Evolutionary conservation across 2,329 filamentous ascomycete species (phyloP), one percentile per base, ranked within the genome.

Genomic region (Tolypocladium inflatum): DNA sequence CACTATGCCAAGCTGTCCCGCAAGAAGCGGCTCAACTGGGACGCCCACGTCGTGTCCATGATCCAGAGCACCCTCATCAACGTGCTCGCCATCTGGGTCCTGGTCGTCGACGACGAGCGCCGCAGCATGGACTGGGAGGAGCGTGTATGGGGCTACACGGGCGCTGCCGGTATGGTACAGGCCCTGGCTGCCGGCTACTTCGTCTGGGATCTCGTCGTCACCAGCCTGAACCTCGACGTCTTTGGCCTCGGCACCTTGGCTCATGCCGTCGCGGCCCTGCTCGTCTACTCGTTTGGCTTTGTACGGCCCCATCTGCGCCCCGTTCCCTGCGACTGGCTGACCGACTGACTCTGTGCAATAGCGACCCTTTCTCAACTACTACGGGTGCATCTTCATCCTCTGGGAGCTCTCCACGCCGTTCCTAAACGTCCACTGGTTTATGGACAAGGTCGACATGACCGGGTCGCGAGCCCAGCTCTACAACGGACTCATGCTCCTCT

Each of bases 351-450:
- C 41, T 52, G 41, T 58, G 35, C 19, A 5, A 37, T 68, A 94
- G 90, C 81, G 89, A 60, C 90, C 90, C 2, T 92, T 93, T 67
- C 80, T 92, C 63, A 92, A 93, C 76, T 92, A 86, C 76, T 95
- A 94, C 73, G 88, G 83, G 58, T 81, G 82, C 58, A 84, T 84
- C 60, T 95, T 95, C 73, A 90, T 95, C 66, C 85, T 94, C 59
- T 95, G 91, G 82, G 90, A 95, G 73, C 82, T 95, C 43, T 92
- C 89, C 33, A 89, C 87, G 5, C 89, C 90, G 9, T 92, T 94
- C 72, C 80, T 94, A 59, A 95, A 95, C 70, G 82, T 93, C 69
- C 90, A 95, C 77, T 95, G 90, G 90, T 94, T 94, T 77, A 90
- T 89, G 74, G 90, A 95, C 74, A 95, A 95, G 76, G 77, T 93